A percentile compares a stretch with the other conserved stretches of the same genome.
phyloP scores from a whole-genome alignment of 176 grass and related monocot species.

The Avena eriantha region DNA sequence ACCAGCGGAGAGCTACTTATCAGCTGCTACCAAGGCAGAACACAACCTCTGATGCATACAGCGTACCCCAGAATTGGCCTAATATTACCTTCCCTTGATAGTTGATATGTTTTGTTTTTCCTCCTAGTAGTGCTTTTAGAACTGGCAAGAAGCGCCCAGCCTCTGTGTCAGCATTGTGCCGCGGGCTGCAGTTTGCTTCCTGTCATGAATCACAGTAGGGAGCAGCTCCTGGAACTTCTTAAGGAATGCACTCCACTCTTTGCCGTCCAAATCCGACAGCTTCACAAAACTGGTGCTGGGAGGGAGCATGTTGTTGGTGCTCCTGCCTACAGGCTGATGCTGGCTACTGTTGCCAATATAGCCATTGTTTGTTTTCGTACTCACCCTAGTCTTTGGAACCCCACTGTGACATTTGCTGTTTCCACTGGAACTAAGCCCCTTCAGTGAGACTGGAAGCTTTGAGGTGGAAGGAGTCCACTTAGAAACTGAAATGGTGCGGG shows the following conservation, averaged over 20 bases:
- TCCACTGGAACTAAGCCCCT: constrained; percentile 51
- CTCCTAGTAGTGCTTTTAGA: constrained; percentile 51
- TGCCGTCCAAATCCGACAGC: constrained; percentile 60
- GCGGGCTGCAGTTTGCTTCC: constrained; percentile 40
- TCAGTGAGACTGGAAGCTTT: constrained; percentile 67
- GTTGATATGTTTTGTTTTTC: background rate
- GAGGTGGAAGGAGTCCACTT: constrained; percentile 38
- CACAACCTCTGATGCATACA: background rate
- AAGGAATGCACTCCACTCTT: constrained; percentile 83
- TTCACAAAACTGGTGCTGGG: constrained; percentile 78
- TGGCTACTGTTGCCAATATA: constrained; percentile 44
- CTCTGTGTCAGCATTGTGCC: constrained; percentile 57
- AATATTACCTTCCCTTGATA: constrained; percentile 17
- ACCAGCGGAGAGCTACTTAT: background rate
- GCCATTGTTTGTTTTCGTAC: constrained; percentile 57
- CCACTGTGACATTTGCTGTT: constrained; percentile 49
- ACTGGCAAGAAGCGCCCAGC: constrained; percentile 89
- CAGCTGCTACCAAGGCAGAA: background rate
- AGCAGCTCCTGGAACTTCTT: constrained; percentile 80
- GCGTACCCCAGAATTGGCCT: constrained; percentile 5
- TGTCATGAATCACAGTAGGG: constrained; percentile 37
- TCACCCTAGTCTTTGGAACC: constrained; percentile 50
- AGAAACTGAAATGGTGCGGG: too few relatives aligned
- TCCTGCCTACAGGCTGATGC: constrained; percentile 63
- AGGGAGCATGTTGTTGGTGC: constrained; percentile 66